phyloP scores from a whole-genome alignment of 495 filamentous ascomycete species.

The Podospora fimiseda region DNA sequence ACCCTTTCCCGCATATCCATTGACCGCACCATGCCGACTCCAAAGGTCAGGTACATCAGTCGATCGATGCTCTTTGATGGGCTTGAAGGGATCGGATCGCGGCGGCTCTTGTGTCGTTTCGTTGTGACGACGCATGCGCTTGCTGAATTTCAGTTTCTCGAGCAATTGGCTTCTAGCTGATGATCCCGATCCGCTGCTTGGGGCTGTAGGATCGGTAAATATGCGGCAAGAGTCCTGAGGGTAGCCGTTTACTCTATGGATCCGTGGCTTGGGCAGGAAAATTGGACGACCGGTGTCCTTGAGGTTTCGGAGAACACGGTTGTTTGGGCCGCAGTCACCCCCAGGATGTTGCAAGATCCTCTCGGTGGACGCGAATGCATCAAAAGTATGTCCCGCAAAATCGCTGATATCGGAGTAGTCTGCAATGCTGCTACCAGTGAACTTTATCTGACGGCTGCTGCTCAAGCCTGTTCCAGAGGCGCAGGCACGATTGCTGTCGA shows the following conservation, averaged over 20 bases:
- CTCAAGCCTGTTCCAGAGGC: slow-evolving; percentile 8
- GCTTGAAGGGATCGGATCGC: background rate
- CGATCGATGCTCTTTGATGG: background rate
- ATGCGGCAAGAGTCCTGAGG: slow-evolving; percentile 21
- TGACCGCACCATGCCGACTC: background rate
- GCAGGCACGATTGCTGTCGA: slow-evolving; percentile 24
- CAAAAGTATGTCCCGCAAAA: background rate
- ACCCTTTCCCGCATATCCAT: background rate
- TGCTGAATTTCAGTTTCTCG: slow-evolving; percentile 20
- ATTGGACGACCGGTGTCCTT: slow-evolving; percentile 21
- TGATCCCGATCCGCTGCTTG: slow-evolving; percentile 5
- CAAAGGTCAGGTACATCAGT: background rate
- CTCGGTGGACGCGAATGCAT: slow-evolving; percentile 18
- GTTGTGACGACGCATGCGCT: slow-evolving; percentile 19
- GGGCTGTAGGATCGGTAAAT: slow-evolving; percentile 10
- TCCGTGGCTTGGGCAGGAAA: slow-evolving; percentile 21
- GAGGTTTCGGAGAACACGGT: slow-evolving; percentile 15
- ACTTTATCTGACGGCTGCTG: slow-evolving; percentile 11
- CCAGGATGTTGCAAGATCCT: slow-evolving; percentile 24
- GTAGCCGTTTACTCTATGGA: slow-evolving; percentile 24
- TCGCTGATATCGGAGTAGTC: slow-evolving; percentile 28
- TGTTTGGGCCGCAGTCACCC: background rate
- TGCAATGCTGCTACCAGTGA: slow-evolving; percentile 35
- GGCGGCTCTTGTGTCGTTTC: slow-evolving; percentile 2
- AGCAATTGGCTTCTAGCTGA: slow-evolving; percentile 14